phyloP scores from a whole-genome alignment of 441 rosid genomes.

The Aleurites moluccanus region DNA sequence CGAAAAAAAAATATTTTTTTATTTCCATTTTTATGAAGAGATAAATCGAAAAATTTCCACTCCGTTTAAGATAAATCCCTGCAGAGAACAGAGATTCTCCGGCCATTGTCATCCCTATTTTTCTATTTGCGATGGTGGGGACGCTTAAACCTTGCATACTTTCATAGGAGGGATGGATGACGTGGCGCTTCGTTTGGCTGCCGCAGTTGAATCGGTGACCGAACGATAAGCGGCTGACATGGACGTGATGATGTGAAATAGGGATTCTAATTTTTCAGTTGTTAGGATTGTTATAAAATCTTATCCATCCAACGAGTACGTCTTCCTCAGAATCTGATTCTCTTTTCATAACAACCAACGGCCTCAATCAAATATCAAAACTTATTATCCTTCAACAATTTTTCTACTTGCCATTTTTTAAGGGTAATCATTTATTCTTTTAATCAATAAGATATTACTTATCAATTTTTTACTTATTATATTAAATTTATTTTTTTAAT shows the following conservation, averaged over 20 bases:
- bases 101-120: background rate
- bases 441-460: no score
- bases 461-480: no score
- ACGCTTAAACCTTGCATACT: conserved; percentile 32
- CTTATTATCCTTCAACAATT: no score
- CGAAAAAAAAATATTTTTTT: no score
- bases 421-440: no score
- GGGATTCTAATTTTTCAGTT: background rate
- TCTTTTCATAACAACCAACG: background rate
- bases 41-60: no score
- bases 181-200: conserved; percentile 26
- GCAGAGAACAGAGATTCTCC: no score
- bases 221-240: conserved; percentile 34
- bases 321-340: background rate
- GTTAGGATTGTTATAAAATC: background rate
- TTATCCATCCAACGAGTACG: background rate
- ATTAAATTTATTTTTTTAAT: no score
- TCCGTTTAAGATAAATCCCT: no score
- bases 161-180: background rate
- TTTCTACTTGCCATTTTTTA: no score
- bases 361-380: no score
- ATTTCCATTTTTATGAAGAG: no score
- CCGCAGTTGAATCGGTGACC: conserved; percentile 6
- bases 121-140: background rate
- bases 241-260: conserved; percentile 12